These are phyloP conservation scores for Letharia lupina DNA, from an alignment of 495 filamentous ascomycete species.

Conservation along the genomic window DNA sequence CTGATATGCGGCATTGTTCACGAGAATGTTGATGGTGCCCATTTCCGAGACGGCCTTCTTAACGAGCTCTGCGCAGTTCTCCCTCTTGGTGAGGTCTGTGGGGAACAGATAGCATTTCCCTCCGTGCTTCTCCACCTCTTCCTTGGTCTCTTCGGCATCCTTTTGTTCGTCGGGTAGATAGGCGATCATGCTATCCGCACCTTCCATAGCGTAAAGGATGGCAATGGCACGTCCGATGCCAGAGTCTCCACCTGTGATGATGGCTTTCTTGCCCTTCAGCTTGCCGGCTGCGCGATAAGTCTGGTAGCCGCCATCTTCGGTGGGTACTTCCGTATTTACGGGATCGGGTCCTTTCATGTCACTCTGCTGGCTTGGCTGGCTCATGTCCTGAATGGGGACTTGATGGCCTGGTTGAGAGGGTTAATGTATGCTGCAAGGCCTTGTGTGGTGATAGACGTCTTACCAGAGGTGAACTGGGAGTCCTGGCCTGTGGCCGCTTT, in stretches of 20 bases:
- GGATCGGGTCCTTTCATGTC: conserved; percentile 57
- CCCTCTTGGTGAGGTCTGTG: conserved; percentile 51
- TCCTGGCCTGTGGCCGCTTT: conserved; percentile 31
- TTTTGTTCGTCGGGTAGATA: conserved; percentile 70
- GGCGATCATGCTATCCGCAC: conserved; percentile 63
- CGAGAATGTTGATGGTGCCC: conserved; percentile 64
- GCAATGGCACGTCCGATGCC: conserved; percentile 75
- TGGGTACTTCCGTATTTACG: conserved; percentile 57
- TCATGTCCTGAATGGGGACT: conserved; percentile 59
- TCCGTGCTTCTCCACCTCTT: conserved; percentile 56
- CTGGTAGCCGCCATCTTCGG: conserved; percentile 60
- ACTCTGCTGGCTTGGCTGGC: conserved; percentile 58
- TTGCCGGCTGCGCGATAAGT: conserved; percentile 75
- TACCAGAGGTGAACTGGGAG: conserved; percentile 49
- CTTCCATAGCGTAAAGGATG: conserved; percentile 76
- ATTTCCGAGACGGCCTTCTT: conserved; percentile 55
- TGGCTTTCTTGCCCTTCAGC: conserved; percentile 60
- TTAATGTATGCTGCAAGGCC: conserved; percentile 6
- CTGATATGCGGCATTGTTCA: conserved; percentile 76
- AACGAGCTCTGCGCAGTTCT: conserved; percentile 63
- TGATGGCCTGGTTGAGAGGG: conserved; percentile 47
- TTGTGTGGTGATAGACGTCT: conserved; percentile 9
- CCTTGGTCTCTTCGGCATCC: conserved; percentile 68
- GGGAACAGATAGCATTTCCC: conserved; percentile 51
- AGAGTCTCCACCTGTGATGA: conserved; percentile 78